These are phyloP conservation scores for Acacia concinna DNA, from an alignment of 331 rosid genomes.

Conservation along the genomic window DNA sequence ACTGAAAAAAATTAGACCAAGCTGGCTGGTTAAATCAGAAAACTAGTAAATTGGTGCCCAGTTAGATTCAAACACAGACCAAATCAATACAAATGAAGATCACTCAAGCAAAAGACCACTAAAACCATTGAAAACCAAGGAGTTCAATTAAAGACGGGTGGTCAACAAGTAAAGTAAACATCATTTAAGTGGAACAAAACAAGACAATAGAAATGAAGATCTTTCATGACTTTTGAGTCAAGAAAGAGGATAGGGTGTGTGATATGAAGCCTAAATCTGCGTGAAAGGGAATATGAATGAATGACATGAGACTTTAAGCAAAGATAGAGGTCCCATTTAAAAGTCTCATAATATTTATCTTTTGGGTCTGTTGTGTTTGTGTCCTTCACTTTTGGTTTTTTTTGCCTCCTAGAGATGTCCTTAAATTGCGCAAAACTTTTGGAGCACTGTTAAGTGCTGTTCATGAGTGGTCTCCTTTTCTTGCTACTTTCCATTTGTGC, in stretches of 20 bases:
- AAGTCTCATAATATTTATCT: slow-evolving; percentile 36
- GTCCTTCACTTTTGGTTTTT: slow-evolving; percentile 34
- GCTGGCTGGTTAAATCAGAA: not conserved
- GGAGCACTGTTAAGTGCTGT: slow-evolving; percentile 41
- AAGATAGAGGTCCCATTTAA: slow-evolving; percentile 26
- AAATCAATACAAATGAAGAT: not conserved
- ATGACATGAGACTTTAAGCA: slow-evolving; percentile 38
- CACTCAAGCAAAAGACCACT: not conserved
- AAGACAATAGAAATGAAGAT: not conserved
- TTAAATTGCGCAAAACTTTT: slow-evolving; percentile 68
- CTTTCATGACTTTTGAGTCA: slow-evolving; percentile 4
- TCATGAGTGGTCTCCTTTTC: slow-evolving; percentile 49
- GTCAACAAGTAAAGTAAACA: not conserved
- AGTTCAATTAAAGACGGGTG: not conserved
- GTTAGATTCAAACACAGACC: not conserved
- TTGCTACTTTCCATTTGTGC: slow-evolving; percentile 43
- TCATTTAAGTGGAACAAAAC: not conserved
- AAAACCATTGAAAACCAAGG: not conserved
- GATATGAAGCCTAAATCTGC: slow-evolving; percentile 36
- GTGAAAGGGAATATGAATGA: slow-evolving; percentile 29
- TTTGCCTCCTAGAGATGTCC: slow-evolving; percentile 41
- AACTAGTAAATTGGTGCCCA: not conserved
- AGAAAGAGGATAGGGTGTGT: slow-evolving; percentile 26
- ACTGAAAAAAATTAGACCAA: not conserved
- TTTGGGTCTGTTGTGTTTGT: slow-evolving; percentile 20